Base-by-base conservation (phyloP, 352 stramenopile genomes). In the Thraustochytrium sp. region DNA sequence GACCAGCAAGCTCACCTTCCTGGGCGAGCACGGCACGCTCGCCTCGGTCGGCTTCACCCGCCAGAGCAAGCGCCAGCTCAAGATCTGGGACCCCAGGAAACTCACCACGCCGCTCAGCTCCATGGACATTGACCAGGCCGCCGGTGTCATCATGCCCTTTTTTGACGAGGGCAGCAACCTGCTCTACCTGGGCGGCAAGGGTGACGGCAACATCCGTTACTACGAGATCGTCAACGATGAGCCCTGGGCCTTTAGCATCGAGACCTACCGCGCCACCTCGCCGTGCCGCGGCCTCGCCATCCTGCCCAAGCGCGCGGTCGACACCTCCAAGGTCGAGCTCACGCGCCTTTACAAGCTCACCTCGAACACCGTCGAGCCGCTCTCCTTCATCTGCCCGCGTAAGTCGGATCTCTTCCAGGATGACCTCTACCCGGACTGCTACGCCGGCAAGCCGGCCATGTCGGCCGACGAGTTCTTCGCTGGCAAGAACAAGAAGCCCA, bases 401-500 rank as follows among this genome's bases (percentile, higher is more conserved):
- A 99, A 99, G 90, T 98, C 93, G 83, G 97, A 99, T 85, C 94
- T 94, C 31, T 99, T 99, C 91, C 97, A 99, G 89, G 94, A 98
- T 85, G 97, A 99, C 87, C 97, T 99, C 87, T 99, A 98, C 90
- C 97, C 97, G 26, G 94, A 98, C 88, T 96, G 93, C 68, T 97
- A 95, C 63, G 92, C 95, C 31, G 90, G 92, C 62, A 92, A 96
- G 78, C 93, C 96, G 23, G 34, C 68, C 53, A 61, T 80, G 53
- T 80, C 68, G 21, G 42, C 68, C 34, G 68, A 80, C 68, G 68
- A 80, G 5, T 80, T 80, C 68, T 80, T 80, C 53, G 42, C 68
- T 13, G 68, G 68, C 68, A 80, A 80, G 53, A 80, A 80, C 68
- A 80, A 80, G 68, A 80, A 80, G 46, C 68, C 68, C 48, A 44